Base-by-base conservation (phyloP, 345 rosid species). In the Dovyalis caffra region DNA sequence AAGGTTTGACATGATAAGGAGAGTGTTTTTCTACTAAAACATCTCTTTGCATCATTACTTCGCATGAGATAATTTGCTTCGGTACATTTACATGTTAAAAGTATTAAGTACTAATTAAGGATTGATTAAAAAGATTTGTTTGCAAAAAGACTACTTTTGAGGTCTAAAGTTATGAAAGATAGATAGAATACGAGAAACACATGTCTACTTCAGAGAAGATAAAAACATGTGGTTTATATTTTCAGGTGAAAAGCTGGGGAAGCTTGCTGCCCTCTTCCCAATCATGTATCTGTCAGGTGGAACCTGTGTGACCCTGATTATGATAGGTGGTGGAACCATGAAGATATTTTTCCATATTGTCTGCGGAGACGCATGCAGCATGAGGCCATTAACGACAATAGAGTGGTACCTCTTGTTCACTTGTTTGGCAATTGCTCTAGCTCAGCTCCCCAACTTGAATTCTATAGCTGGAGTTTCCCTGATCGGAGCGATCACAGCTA, bases 371-470 rank as follows among this genome's bases (percentile, higher is more conserved):
- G 25, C 82, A 5, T 82, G 82, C 82, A n/a, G 47, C 33, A 23
- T 76, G 14, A 72, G 51, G 35, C 77, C 74, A 12, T 73, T 84
- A 66, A 71, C 84, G 3, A 40, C 81, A 0, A 18, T 73, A 11
- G 87, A 87, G 78, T 89, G 91, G 86, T 86, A 81, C 77, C 14
- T 86, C 64, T 69, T 87, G 33, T 89, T 89, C 79, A 76, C 81
- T 67, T 82, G 83, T 75, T 57, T 82, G 10, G 87, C 90, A 21
- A 77, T 82, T 14, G 11, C 81, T 31, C 65, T 89, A 56, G 83
- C 91, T 61, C 91, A 86, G 75, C 91, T 89, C 67, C 93, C 93
- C 37, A 89, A 86, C 79, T 67, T 89, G 69, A 89, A 89, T 69
- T 87, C 93, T 1, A 82, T 89, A 4, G 93, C 93, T 8, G 88